Conservation (phyloP, 768 basidiomycete species). For the Termitomyces heimii region DNA sequence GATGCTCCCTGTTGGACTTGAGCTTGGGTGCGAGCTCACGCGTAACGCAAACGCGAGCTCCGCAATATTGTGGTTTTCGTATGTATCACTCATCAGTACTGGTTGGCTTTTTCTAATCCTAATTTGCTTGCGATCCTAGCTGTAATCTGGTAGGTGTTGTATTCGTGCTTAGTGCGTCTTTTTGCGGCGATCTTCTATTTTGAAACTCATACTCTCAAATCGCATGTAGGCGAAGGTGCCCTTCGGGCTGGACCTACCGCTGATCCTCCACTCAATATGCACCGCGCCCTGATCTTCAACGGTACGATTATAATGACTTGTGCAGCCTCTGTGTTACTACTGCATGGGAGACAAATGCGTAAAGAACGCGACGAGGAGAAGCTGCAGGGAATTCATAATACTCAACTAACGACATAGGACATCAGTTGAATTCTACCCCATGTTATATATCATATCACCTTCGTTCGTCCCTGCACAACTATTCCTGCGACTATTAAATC, state of each 20-base stretch:
- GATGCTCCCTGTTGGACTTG: conserved; percentile 71
- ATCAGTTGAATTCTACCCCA: background rate
- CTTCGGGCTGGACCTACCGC: conserved; percentile 58
- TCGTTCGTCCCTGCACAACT: background rate
- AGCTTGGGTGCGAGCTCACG: conserved; percentile 76
- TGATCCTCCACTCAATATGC: conserved; percentile 73
- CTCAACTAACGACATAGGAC: background rate
- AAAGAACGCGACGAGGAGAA: conserved; percentile 58
- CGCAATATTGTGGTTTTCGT: conserved; percentile 74
- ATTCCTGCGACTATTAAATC: background rate
- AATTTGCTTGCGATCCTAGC: conserved; percentile 24
- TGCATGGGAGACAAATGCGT: conserved; percentile 58
- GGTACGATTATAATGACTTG: conserved; percentile 41
- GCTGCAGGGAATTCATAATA: conserved; percentile 2
- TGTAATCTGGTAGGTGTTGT: conserved; percentile 62
- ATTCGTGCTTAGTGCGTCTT: conserved; percentile 52
- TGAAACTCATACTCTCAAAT: background rate
- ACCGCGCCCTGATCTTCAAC: conserved; percentile 58
- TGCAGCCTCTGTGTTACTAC: conserved; percentile 37
- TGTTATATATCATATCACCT: background rate
- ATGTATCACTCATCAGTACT: conserved; percentile 17
- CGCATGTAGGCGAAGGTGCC: conserved; percentile 52
- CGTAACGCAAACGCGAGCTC: conserved; percentile 75
- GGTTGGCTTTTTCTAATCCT: background rate
- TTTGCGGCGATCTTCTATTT: background rate